Conservation (phyloP, 2,329 filamentous ascomycete genomes). For the Thyridium curvatum region DNA sequence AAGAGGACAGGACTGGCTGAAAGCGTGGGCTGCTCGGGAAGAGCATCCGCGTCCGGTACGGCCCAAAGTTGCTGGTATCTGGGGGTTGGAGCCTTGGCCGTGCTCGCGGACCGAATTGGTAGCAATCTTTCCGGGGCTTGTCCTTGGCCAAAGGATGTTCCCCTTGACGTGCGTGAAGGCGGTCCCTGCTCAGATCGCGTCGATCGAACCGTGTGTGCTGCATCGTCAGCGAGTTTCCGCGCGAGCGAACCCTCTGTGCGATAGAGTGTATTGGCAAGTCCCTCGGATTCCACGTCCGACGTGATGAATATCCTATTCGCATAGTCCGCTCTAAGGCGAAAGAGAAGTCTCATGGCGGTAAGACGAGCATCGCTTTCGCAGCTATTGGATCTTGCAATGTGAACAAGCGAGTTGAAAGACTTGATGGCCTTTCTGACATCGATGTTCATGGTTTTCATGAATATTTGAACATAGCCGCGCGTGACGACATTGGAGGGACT, state of each 20-base stretch:
- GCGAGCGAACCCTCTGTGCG: slow-evolving; percentile 51
- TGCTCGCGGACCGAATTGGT: slow-evolving; percentile 34
- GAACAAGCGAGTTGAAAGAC: slow-evolving; percentile 57
- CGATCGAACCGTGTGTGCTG: slow-evolving; percentile 34
- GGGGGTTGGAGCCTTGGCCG: slow-evolving; percentile 21
- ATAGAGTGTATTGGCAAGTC: slow-evolving; percentile 65
- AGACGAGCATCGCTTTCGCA: slow-evolving; percentile 65
- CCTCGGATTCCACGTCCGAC: slow-evolving; percentile 63
- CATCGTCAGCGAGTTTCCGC: slow-evolving; percentile 45
- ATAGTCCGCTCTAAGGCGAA: slow-evolving; percentile 78
- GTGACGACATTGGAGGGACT: slow-evolving; percentile 67
- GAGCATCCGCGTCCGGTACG: slow-evolving; percentile 47
- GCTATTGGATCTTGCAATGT: slow-evolving; percentile 52
- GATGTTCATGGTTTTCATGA: slow-evolving; percentile 64
- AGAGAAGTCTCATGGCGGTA: slow-evolving; percentile 70
- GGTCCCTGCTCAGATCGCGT: slow-evolving; percentile 37
- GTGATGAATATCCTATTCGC: slow-evolving; percentile 70
- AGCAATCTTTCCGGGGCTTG: slow-evolving; percentile 34
- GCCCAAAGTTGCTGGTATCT: slow-evolving; percentile 51
- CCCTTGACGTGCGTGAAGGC: slow-evolving; percentile 20
- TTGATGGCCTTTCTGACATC: slow-evolving; percentile 58
- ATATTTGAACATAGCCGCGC: slow-evolving; percentile 67
- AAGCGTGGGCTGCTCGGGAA: slow-evolving; percentile 41
- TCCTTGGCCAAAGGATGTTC: slow-evolving; percentile 44
- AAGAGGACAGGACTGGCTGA: slow-evolving; percentile 45